Percentiles rank a stretch among this genome's conserved stretches.
Evolutionary conservation across 257 asterid genomes (phyloP).

Genomic region (Solanum lycopersicoides): DNA sequence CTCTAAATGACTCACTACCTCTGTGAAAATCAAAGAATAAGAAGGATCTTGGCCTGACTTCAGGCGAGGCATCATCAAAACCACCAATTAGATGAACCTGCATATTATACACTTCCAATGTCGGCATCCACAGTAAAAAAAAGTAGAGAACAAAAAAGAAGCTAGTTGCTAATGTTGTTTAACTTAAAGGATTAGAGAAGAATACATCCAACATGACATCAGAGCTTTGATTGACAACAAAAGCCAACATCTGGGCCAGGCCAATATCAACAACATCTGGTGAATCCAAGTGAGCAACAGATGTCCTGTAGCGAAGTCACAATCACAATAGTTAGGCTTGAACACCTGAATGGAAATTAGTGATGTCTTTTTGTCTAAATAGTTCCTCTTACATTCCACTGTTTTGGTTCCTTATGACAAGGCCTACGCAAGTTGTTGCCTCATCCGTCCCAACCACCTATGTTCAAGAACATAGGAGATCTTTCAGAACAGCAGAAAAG

Average conservation of each 20-base stretch:
- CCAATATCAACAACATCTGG: conserved; percentile 64
- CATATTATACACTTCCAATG: conserved; percentile 11
- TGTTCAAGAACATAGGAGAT: background rate
- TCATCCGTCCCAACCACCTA: conserved; percentile 89
- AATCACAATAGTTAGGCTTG: background rate
- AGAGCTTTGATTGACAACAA: conserved; percentile 36
- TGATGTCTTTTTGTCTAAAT: background rate
- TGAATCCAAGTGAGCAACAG: conserved; percentile 87
- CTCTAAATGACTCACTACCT: conserved; percentile 4
- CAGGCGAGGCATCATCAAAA: conserved; percentile 55
- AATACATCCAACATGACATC: conserved; percentile 61
- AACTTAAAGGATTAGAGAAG: background rate
- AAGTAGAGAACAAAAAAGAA: background rate
- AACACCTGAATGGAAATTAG: background rate
- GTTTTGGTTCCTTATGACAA: conserved; percentile 56
- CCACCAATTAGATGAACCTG: conserved; percentile 94
- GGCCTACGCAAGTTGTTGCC: conserved; percentile 92
- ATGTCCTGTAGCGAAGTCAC: conserved; percentile 44
- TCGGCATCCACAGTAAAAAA: conserved; percentile 7
- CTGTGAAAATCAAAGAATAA: conserved; percentile 11
- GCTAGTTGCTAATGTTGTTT: conserved; percentile 2
- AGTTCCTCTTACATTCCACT: conserved; percentile 58
- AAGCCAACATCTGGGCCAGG: conserved; percentile 68
- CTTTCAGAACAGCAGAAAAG: background rate
- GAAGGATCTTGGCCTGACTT: conserved; percentile 37